Evolutionary conservation across 2,329 filamentous ascomycete genomes (phyloP).

Genomic region (Colletotrichum higginsianum): DNA sequence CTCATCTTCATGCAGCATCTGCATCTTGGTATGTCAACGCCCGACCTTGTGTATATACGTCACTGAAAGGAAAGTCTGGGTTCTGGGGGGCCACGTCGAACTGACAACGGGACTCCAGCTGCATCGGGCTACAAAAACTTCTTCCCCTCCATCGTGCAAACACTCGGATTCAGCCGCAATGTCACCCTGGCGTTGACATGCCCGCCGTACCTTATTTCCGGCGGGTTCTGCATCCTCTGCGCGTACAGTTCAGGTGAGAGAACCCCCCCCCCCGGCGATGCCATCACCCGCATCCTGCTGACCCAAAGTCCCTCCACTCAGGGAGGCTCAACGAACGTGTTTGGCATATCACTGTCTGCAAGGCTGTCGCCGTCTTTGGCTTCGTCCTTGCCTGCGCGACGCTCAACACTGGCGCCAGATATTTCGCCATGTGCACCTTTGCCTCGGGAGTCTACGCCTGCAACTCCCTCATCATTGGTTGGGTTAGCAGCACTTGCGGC

Average conservation of each 20-base stretch:
- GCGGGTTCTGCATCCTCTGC: constrained; percentile 54
- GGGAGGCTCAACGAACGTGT: constrained; percentile 63
- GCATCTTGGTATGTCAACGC: constrained; percentile 59
- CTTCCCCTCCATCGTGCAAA: constrained; percentile 54
- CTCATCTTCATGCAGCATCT: constrained; percentile 64
- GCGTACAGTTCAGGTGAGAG: constrained; percentile 17
- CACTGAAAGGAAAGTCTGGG: no score
- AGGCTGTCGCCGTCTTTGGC: constrained; percentile 54
- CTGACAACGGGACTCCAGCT: no score
- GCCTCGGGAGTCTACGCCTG: constrained; percentile 49
- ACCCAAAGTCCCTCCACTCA: not conserved
- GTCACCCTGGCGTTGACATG: constrained; percentile 61
- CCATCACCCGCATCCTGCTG: no score
- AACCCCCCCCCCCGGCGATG: no score
- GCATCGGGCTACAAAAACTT: constrained; percentile 56
- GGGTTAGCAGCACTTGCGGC: constrained; percentile 53
- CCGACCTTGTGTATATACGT: no score
- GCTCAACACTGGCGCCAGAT: constrained; percentile 49
- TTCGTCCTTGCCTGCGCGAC: constrained; percentile 48
- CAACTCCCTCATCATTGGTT: constrained; percentile 49
- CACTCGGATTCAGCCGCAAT: constrained; percentile 56
- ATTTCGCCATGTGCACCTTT: constrained; percentile 50
- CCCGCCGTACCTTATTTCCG: constrained; percentile 60
- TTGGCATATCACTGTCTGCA: constrained; percentile 62
- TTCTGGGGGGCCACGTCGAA: no score